Evolutionary conservation across 1,139 yeast genomes (phyloP), one percentile per base, ranked within the genome.

Genomic region (Taiozyma sp.): DNA sequence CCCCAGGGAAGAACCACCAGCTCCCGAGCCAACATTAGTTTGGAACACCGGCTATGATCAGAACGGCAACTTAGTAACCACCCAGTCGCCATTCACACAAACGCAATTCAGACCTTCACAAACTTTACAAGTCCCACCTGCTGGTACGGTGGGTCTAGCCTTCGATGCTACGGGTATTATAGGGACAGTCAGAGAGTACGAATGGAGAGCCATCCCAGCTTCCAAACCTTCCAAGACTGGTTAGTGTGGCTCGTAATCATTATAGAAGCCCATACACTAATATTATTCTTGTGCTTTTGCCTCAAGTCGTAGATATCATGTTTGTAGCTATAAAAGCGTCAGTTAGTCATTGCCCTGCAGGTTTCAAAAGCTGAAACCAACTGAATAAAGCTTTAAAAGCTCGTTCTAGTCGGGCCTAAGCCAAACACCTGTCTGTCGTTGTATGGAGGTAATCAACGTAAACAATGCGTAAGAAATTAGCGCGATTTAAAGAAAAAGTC

Each of bases 71-170:
- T 54, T 70, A 5, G 60, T 63, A 3, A 76, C 80, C 2, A 72
- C 77, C 8, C 73, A 75, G 49, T 65, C 75, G 1, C 53, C 70
- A 10, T 86, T 70, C 64, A 61, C 75, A 1, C 93, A 86, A 62
- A 47, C 43, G 4, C 29, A 23, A n/a, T 24, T 23, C 12, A 40
- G 29, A 40, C 28, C 29, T 23, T 40, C 28, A 4, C 43, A 40
- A 16, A 40, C 29, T 23, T 13, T 40, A 24, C 43, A 54, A 10
- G 85, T 85, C 60, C 80, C 80, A 3, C 62, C 74, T 2, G 56
- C 76, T 0, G 91, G 90, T 0, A 55, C 75, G 2, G 70, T 83
- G 47, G 90, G 90, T 0, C 63, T 84, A 46, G 87, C 87, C 1
- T 67, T 79, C 1, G 64, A 81, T n/a, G 45, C 47, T 34, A 60